phyloP scores from a whole-genome alignment of 2,329 filamentous ascomycete genomes.

The Bipolaris sorokiniana region DNA sequence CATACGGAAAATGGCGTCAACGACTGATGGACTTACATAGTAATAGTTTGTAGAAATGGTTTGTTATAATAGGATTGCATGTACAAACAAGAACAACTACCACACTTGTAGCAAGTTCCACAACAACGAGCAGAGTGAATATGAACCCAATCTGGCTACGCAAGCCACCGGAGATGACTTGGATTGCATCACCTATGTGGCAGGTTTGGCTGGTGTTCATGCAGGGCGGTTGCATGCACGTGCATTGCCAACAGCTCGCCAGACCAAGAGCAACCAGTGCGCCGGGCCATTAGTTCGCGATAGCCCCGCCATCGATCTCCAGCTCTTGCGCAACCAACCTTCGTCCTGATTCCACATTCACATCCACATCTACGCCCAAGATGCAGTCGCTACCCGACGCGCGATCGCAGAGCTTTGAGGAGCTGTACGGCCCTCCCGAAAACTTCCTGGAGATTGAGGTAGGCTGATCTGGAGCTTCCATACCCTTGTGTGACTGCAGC shows the following conservation, averaged over 20 bases:
- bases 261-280: slow-evolving; percentile 9
- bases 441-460: slow-evolving; percentile 99
- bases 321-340: slow-evolving; percentile 17
- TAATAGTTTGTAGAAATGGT: not conserved
- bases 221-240: slow-evolving; percentile 14
- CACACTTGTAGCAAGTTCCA: not conserved
- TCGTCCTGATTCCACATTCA: slow-evolving; percentile 1
- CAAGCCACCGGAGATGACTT: not conserved
- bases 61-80: not conserved
- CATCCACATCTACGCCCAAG: slow-evolving; percentile 7
- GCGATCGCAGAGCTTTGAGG: slow-evolving; percentile 94
- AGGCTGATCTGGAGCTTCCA: slow-evolving; percentile 21
- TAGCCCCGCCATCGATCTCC: slow-evolving; percentile 23
- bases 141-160: too few species aligned
- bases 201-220: slow-evolving; percentile 6
- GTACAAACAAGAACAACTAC: not conserved
- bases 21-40: not conserved
- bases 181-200: not conserved
- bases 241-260: slow-evolving; percentile 11
- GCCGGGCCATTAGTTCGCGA: slow-evolving; percentile 22
- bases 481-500: slow-evolving; percentile 18
- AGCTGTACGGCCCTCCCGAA: slow-evolving; percentile 97
- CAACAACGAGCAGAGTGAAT: not conserved
- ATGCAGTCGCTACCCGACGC: slow-evolving; percentile 71
- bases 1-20: not conserved